Evolutionary conservation across 345 rosid genomes (phyloP).

Genomic region (Rubroshorea leprosula): DNA sequence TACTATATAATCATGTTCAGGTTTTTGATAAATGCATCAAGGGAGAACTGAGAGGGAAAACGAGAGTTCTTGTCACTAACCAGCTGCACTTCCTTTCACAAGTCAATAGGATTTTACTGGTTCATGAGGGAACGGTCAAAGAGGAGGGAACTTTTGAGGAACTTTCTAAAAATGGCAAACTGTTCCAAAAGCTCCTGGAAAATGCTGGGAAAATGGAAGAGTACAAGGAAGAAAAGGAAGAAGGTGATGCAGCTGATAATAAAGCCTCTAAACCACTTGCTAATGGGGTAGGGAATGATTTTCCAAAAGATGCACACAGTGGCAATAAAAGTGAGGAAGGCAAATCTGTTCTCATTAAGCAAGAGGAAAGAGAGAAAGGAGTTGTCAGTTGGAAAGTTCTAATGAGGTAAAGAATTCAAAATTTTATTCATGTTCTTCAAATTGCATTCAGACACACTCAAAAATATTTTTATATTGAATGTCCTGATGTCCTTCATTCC

Average conservation of each 20-base stretch:
- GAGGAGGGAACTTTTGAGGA: slow-evolving; percentile 97
- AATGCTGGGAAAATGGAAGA: slow-evolving; percentile 99
- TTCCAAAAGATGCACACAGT: slow-evolving; percentile 32
- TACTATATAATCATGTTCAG: slow-evolving; percentile 30
- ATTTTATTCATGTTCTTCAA: background rate
- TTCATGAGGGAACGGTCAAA: slow-evolving; percentile 83
- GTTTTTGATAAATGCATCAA: slow-evolving; percentile 91
- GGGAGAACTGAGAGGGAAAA: slow-evolving; percentile 70
- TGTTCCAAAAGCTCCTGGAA: slow-evolving; percentile 92
- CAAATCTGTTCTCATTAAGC: slow-evolving; percentile 88
- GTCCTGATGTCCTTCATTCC: background rate
- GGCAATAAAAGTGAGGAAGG: slow-evolving; percentile 48
- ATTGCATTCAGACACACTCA: background rate
- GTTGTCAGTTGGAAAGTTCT: slow-evolving; percentile 79
- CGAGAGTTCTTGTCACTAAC: slow-evolving; percentile 97
- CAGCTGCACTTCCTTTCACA: slow-evolving; percentile 96
- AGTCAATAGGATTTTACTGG: slow-evolving; percentile 85
- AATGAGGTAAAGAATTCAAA: slow-evolving; percentile 42
- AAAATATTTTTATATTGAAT: no score
- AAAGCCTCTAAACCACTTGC: slow-evolving; percentile 38
- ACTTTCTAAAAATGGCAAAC: slow-evolving; percentile 54
- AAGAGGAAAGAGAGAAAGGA: slow-evolving; percentile 95
- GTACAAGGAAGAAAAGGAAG: slow-evolving; percentile 64
- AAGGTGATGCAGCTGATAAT: slow-evolving; percentile 39
- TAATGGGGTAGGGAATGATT: slow-evolving; percentile 47